Conservation (phyloP, 805 yeast species). For the Ogataea nitratoaversa region DNA sequence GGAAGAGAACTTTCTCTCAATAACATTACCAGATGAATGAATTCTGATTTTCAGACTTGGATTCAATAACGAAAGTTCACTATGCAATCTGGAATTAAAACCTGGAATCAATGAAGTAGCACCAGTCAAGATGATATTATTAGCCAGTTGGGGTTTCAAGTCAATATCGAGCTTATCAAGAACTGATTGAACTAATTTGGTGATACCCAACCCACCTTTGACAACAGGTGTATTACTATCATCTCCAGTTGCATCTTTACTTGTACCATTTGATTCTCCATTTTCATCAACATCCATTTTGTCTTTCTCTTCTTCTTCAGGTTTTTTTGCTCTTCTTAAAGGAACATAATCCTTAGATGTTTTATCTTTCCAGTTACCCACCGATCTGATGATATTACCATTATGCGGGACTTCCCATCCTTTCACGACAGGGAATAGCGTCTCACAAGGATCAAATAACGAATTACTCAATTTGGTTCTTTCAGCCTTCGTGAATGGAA, state of each 20-base stretch:
- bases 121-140: constrained; percentile 84
- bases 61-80: constrained; percentile 62
- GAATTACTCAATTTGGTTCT: constrained; percentile 66
- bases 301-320: constrained; percentile 27
- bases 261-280: constrained; percentile 26
- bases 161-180: constrained; percentile 69
- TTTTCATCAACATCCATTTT: constrained; percentile 32
- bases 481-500: constrained; percentile 51
- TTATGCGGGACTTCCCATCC: constrained; percentile 39
- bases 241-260: constrained; percentile 5
- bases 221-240: not conserved
- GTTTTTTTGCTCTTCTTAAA: constrained; percentile 51
- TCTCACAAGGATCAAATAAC: constrained; percentile 57
- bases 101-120: constrained; percentile 80
- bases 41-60: constrained; percentile 86
- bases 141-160: constrained; percentile 79
- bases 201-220: constrained; percentile 35
- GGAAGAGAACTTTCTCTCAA: constrained; percentile 74
- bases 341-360: constrained; percentile 68
- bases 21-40: constrained; percentile 72
- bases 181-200: constrained; percentile 55
- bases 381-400: constrained; percentile 44
- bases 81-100: constrained; percentile 67
- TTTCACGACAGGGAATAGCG: constrained; percentile 24
- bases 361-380: constrained; percentile 26